Evolutionary conservation across 805 yeast species (phyloP).

Genomic region (Spathaspora boniae): DNA sequence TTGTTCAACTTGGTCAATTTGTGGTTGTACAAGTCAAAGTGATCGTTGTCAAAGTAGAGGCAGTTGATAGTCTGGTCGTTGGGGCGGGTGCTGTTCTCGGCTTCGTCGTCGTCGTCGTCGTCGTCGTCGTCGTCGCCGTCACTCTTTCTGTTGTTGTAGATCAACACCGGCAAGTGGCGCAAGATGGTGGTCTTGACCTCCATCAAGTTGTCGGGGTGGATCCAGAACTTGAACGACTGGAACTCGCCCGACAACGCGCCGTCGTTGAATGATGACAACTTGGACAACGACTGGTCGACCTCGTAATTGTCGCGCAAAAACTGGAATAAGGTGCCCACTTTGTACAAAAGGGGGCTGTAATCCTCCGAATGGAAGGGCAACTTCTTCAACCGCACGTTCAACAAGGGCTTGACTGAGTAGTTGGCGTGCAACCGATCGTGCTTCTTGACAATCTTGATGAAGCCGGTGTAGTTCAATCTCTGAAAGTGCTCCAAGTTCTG

Average conservation of each 20-base stretch:
- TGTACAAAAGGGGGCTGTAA: constrained; percentile 84
- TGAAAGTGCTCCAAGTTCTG: constrained; percentile 88
- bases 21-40: constrained; percentile 82
- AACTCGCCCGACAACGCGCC: constrained; percentile 33
- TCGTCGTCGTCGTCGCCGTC: constrained; percentile 45
- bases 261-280: constrained; percentile 46
- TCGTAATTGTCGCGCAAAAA: constrained; percentile 73
- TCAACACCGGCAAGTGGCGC: constrained; percentile 88
- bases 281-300: constrained; percentile 45
- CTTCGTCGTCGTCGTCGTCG: constrained; percentile 52
- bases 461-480: constrained; percentile 90
- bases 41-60: constrained; percentile 79
- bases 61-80: constrained; percentile 74
- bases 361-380: constrained; percentile 94
- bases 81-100: constrained; percentile 35
- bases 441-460: constrained; percentile 89
- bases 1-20: constrained; percentile 68
- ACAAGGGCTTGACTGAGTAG: constrained; percentile 85
- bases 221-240: constrained; percentile 86
- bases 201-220: constrained; percentile 90
- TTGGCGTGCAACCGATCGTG: constrained; percentile 88
- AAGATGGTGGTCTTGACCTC: constrained; percentile 94
- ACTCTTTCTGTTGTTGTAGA: constrained; percentile 41
- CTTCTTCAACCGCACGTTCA: constrained; percentile 81
- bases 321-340: constrained; percentile 76